phyloP scores from a whole-genome alignment of 208 protist species.

The Crithidia fasciculata region DNA sequence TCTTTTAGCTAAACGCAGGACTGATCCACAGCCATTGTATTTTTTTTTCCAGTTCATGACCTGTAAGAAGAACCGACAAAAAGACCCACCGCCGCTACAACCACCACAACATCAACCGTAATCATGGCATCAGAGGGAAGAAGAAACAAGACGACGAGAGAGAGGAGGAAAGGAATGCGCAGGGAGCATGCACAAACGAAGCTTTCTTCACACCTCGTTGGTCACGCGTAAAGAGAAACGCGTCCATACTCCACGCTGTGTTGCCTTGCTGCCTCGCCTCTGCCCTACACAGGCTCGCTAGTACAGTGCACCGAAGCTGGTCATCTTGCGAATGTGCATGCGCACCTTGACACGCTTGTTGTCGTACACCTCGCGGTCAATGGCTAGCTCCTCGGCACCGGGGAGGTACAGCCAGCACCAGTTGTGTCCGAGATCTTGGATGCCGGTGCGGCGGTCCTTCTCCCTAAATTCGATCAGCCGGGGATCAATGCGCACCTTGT shows the following conservation, averaged over 20 bases:
- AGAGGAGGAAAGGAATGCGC: no score
- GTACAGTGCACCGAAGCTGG: constrained; percentile 74
- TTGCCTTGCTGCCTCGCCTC: no score
- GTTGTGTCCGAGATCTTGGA: constrained; percentile 92
- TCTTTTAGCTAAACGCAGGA: no score
- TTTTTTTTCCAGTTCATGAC: not conserved
- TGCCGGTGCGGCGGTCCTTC: constrained; percentile 88
- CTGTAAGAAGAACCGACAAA: constrained; percentile 12
- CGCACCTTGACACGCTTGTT: constrained; percentile 93
- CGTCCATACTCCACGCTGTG: not conserved
- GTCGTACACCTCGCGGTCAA: constrained; percentile 92
- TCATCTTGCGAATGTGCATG: constrained; percentile 91
- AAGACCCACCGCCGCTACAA: not conserved
- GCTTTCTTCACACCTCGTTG: no score
- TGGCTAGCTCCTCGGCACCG: constrained; percentile 88
- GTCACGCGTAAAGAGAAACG: no score
- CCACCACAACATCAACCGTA: no score
- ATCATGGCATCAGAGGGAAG: not conserved
- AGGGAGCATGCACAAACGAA: no score
- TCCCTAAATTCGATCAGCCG: constrained; percentile 89
- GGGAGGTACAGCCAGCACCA: constrained; percentile 94
- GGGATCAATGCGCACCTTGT: constrained; percentile 89
- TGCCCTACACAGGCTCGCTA: constrained; percentile 14
- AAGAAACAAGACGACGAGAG: not conserved
- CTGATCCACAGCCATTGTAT: not conserved